Percentiles rank a stretch among this genome's conserved stretches.
Evolutionary conservation across 768 basidiomycete species (phyloP).

Genomic region (Lactarius quietus): DNA sequence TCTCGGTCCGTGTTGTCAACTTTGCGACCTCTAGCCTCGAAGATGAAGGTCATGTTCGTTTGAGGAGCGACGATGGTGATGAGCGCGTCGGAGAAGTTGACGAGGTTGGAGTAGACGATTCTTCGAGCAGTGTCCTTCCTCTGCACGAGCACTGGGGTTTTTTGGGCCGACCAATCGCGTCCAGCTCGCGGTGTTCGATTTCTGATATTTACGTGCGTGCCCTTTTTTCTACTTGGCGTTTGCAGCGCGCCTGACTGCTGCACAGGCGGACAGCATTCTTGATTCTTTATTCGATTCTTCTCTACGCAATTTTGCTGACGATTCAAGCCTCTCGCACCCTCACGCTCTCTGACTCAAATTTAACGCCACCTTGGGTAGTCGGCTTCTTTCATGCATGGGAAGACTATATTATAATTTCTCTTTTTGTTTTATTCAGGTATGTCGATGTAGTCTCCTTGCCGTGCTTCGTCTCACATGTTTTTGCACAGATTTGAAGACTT

Average conservation of each 20-base stretch:
- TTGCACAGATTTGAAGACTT: constrained; percentile 78
- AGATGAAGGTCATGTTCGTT: constrained; percentile 53
- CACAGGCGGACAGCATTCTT: constrained; percentile 80
- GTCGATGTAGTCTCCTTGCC: too few relatives aligned
- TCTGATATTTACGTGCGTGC: constrained; percentile 66
- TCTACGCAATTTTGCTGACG: constrained; percentile 78
- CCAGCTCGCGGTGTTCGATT: constrained; percentile 59
- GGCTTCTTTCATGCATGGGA: constrained; percentile 91
- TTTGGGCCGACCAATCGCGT: constrained; percentile 67
- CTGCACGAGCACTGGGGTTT: constrained; percentile 76
- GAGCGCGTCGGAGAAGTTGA: too few relatives aligned
- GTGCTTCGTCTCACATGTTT: too few relatives aligned
- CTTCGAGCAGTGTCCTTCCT: constrained; percentile 43
- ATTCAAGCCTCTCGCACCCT: constrained; percentile 69
- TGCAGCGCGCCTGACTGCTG: not conserved
- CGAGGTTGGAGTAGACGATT: constrained; percentile 40
- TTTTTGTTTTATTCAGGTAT: too few relatives aligned
- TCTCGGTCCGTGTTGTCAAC: constrained; percentile 81
- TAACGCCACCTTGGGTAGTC: constrained; percentile 41
- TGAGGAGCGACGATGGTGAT: constrained; percentile 40
- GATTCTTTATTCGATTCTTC: constrained; percentile 78
- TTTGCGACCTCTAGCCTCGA: constrained; percentile 59
- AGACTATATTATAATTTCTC: too few relatives aligned
- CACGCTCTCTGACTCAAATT: constrained; percentile 36
- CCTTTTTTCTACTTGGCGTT: not conserved